phyloP scores from a whole-genome alignment of 306 rosid genomes.

The Abrus precatorius region DNA sequence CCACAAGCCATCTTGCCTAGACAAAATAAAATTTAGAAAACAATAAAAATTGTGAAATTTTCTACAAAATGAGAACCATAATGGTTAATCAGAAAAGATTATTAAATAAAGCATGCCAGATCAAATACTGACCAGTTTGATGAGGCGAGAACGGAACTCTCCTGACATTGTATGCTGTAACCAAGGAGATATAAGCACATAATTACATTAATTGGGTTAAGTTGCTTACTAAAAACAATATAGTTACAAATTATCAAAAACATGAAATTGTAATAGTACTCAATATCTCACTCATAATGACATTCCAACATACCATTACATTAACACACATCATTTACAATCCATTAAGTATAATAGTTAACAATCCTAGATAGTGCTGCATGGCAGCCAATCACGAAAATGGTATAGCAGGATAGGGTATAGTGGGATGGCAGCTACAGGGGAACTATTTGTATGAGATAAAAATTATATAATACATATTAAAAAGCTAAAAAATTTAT shows the following conservation, averaged over 20 bases:
- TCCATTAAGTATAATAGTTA: background rate
- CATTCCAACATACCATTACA: background rate
- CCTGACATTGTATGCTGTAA: conserved; percentile 89
- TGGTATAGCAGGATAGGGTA: background rate
- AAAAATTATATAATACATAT: background rate
- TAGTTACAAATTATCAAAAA: conserved; percentile 30
- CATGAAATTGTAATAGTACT: conserved; percentile 9
- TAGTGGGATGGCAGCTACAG: background rate
- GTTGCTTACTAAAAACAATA: conserved; percentile 13
- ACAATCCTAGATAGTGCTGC: background rate
- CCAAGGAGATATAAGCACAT: conserved; percentile 33
- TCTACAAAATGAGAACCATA: conserved; percentile 1
- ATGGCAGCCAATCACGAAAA: background rate
- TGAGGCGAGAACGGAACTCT: conserved; percentile 86
- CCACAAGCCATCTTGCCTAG: conserved; percentile 97
- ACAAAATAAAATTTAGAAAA: conserved; percentile 27
- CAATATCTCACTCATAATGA: background rate
- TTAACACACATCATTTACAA: background rate
- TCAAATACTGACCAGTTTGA: conserved; percentile 78
- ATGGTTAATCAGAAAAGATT: conserved; percentile 17
- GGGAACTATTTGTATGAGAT: background rate
- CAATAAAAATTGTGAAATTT: conserved; percentile 11
- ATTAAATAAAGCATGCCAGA: conserved; percentile 34
- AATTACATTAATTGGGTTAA: conserved; percentile 20
- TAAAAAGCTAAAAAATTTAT: background rate